Evolutionary conservation across 2,329 filamentous ascomycete species (phyloP).

Genomic region (Cadophora luteo-olivacea): DNA sequence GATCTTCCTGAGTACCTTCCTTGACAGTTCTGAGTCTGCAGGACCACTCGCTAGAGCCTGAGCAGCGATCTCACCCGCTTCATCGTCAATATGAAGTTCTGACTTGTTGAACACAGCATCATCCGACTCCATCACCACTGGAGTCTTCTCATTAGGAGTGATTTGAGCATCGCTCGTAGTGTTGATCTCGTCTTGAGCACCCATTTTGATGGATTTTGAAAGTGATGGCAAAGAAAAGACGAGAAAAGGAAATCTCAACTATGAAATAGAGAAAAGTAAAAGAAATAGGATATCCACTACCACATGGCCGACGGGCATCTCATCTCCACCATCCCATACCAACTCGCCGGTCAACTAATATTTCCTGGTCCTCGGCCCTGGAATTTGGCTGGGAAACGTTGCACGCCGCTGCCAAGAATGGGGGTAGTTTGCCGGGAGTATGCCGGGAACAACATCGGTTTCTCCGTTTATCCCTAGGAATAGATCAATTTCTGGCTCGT

Average conservation of each 20-base stretch:
- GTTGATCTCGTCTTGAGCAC: constrained; percentile 16
- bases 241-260: background rate
- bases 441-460: constrained; percentile 4
- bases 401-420: constrained; percentile 1
- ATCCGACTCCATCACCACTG: constrained; percentile 14
- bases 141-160: constrained; percentile 25
- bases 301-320: background rate
- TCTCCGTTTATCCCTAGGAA: background rate
- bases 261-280: background rate
- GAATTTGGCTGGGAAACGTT: too few species aligned
- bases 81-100: constrained; percentile 41
- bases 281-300: constrained; percentile 8
- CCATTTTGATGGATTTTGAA: constrained; percentile 19
- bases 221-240: background rate
- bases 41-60: constrained; percentile 43
- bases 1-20: constrained; percentile 35
- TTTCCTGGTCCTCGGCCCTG: background rate
- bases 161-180: constrained; percentile 9
- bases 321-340: constrained; percentile 1
- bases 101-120: constrained; percentile 26
- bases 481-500: background rate
- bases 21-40: constrained; percentile 38
- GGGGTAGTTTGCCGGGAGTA: constrained; percentile 2
- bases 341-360: background rate
- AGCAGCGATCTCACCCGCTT: constrained; percentile 46